A percentile compares a stretch with the other conserved stretches of the same genome.
Conservation (phyloP, 192 early-diverging fungal genomes). For the Rhizophagus sp. region DNA sequence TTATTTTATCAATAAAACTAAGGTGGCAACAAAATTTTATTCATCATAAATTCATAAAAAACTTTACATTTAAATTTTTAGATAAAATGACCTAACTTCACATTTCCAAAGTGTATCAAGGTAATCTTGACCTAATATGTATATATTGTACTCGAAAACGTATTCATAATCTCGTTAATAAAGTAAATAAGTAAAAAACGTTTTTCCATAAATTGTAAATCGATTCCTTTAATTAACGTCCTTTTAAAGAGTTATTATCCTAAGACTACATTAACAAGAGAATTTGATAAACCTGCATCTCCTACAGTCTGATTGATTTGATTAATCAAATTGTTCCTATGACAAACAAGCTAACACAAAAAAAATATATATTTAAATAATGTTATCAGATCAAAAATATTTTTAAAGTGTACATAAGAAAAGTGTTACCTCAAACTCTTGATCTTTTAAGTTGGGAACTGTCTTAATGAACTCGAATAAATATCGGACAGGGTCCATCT, state of each 20-base stretch:
- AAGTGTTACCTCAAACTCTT: constrained; percentile 69
- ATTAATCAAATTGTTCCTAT: constrained; percentile 14
- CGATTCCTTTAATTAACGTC: neutral
- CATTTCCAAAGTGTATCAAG: neutral
- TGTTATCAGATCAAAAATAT: neutral
- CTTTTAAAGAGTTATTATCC: neutral
- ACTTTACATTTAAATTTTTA: neutral
- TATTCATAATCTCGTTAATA: neutral
- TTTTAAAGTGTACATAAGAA: neutral
- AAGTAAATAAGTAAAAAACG: neutral
- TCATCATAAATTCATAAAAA: neutral
- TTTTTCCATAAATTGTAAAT: neutral
- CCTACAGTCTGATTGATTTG: neutral
- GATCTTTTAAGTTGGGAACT: constrained; percentile 59
- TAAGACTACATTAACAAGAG: constrained; percentile 11
- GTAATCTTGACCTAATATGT: neutral
- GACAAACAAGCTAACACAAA: neutral
- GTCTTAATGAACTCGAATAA: constrained; percentile 88
- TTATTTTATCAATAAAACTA: neutral
- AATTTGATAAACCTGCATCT: constrained; percentile 12
- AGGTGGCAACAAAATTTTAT: neutral
- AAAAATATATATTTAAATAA: neutral
- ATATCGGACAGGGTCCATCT: constrained; percentile 66
- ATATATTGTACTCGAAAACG: neutral
- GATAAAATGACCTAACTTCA: neutral